Evolutionary conservation across 2,329 filamentous ascomycete species (phyloP), one percentile per base, ranked within the genome.

Genomic region (Diaporthe sp.): DNA sequence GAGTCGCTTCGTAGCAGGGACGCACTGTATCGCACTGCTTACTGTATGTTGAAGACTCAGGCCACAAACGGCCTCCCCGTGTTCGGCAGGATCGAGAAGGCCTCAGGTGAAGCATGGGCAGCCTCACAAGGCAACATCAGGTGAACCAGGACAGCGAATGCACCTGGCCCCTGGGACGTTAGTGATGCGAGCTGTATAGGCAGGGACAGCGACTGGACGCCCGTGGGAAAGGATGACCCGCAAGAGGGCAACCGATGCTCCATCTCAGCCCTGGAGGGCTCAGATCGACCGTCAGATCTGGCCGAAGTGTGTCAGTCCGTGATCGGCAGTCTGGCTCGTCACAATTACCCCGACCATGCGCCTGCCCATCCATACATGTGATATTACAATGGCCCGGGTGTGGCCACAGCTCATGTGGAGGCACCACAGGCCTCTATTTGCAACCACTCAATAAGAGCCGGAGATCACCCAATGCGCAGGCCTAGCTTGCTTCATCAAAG

Each of bases 271-370:
- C 62, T 68, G 62, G 46, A 53, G 28, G 31, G 62, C 37, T 17
- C 13, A 68, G 65, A 68, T 68, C 65, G 65, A 68, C 65, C 31
- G 15, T 39, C 46, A 68, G 65, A 68, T 53, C 65, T 68, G 34
- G 65, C 65, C 31, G 22, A 53, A 53, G 22, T 53, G 46, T 39
- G 22, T 55, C 65, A 42, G 49, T 22, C 34, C 4, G 15, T 42
- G 37, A 13, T 55, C 42, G 46, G 42, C 46, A 8, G 19, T 34
- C 46, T 28, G 65, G n/a, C 34, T n/a, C 19, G 49, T 22, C 34
- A 42, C 49, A 39, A 13, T 2, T 19, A 3, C 8, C 22, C 46
- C 25, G 8, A n/a, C 65, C 65, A 42, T 42, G 34, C 42, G 65
- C 65, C 34, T 55, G 49, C n/a, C 31, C 34, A 42, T 25, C 34